Base-by-base conservation (phyloP, 805 yeast genomes). In the Saturnispora sanitii region DNA sequence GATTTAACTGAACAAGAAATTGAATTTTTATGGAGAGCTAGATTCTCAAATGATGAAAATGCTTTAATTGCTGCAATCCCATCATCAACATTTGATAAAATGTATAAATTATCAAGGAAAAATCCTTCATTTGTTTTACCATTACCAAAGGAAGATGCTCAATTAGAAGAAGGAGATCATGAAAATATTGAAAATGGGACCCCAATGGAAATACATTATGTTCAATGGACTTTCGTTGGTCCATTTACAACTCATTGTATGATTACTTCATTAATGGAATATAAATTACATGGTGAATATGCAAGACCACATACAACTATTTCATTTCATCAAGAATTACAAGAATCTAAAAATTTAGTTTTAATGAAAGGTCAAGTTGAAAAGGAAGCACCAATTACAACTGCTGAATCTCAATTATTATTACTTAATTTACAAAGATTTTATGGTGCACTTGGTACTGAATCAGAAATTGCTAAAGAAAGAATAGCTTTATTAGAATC, bases 251-350 rank as follows among this genome's bases (percentile, higher is more conserved):
- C 84, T 1, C 96, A 92, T 62, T 85, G 94, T 56, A 71, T 92
- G 72, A 68, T 92, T 51, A 92, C 98, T 2, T 78, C 96, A 0
- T 70, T 92, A 48, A 88, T 92, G 2, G 97, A 92, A 61, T 92
- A 77, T 62, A 87, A 90, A 59, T 70, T 87, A 22, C 96, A 90
- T 55, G 76, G 75, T 42, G 96, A 90, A 56, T 92, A 70, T 60
- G 95, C 98, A 8, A 80, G 85, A 56, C 97, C 98, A 1, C 97
- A 92, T 60, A 86, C 96, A 0, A 84, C 95, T 0, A 66, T 92
- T 47, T 75, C 78, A 60, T 82, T 90, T 67, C 96, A 90, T 63
- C 75, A 79, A 33, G 96, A 92, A 42, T 62, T 90, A 38, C 65
- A 63, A 4, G 60, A 67, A 0, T 68, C 70, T 13, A 79, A 83